phyloP scores from a whole-genome alignment of 1,139 yeast species.

The Sugiyamaella castrensis region DNA sequence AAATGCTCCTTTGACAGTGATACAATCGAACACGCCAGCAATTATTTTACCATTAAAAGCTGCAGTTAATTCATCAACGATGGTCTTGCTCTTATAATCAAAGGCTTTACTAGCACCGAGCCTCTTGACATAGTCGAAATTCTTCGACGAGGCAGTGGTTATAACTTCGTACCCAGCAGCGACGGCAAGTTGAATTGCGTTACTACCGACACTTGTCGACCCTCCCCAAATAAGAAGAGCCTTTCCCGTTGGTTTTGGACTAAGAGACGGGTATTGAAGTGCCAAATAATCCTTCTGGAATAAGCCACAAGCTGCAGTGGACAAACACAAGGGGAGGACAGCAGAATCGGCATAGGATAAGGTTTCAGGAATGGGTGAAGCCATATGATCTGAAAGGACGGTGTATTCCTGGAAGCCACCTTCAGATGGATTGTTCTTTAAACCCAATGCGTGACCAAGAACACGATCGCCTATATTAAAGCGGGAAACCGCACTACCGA shows the following conservation, averaged over 20 bases:
- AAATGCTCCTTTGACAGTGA: too few relatives aligned
- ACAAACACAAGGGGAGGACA: slow-evolving; percentile 14
- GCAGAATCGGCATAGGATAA: slow-evolving; percentile 7
- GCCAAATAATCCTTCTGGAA: slow-evolving; percentile 7
- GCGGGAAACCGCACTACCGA: too few relatives aligned
- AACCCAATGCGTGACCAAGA: too few relatives aligned
- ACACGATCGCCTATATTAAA: too few relatives aligned
- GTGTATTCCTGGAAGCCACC: too few relatives aligned
- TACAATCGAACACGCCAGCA: too few relatives aligned
- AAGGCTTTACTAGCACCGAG: too few relatives aligned
- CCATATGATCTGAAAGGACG: too few relatives aligned
- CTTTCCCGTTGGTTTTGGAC: slow-evolving; percentile 24
- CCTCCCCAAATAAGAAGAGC: slow-evolving; percentile 53
- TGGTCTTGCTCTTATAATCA: too few relatives aligned
- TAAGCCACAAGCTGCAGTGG: slow-evolving; percentile 18
- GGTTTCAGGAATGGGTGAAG: slow-evolving; percentile 5
- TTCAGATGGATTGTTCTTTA: too few relatives aligned
- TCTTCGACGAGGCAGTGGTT: slow-evolving; percentile 47
- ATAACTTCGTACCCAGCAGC: slow-evolving; percentile 45
- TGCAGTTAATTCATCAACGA: too few relatives aligned
- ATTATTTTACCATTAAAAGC: too few relatives aligned
- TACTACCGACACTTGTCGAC: slow-evolving; percentile 51
- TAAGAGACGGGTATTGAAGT: slow-evolving; percentile 30
- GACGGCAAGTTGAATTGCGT: slow-evolving; percentile 49
- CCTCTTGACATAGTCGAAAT: slow-evolving; percentile 28